Evolutionary conservation across 306 rosid genomes (phyloP).

Genomic region (Oxytropis ochrocephala): DNA sequence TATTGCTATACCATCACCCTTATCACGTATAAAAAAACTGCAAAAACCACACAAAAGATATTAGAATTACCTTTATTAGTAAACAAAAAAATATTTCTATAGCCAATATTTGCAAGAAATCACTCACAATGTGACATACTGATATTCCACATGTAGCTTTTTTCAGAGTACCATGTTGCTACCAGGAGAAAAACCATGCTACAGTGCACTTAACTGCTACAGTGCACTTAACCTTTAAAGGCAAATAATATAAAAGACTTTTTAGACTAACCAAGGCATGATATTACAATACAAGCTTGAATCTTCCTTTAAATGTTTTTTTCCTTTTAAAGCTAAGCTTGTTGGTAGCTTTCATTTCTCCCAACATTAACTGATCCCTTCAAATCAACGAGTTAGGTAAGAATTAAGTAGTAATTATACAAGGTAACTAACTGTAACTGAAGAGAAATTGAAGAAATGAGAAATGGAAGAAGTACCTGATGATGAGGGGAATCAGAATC

Average conservation of each 20-base stretch:
- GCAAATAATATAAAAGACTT: slow-evolving; percentile 35
- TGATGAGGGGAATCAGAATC: no score
- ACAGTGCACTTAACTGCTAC: slow-evolving; percentile 34
- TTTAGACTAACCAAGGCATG: slow-evolving; percentile 37
- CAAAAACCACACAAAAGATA: no score
- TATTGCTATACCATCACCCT: no score
- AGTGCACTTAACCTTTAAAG: slow-evolving; percentile 35
- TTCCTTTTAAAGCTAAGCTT: slow-evolving; percentile 23
- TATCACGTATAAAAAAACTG: no score
- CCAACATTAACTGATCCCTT: no score
- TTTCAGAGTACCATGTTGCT: slow-evolving; percentile 27
- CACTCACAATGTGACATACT: slow-evolving; percentile 43
- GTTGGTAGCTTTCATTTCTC: no score
- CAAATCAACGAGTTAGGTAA: no score
- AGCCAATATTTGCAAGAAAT: background rate
- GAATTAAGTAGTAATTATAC: no score
- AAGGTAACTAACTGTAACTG: no score
- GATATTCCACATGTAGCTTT: slow-evolving; percentile 26
- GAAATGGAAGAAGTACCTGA: no score
- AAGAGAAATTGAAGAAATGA: no score
- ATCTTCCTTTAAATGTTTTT: slow-evolving; percentile 21
- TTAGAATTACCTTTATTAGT: slow-evolving; percentile 6
- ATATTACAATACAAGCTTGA: slow-evolving; percentile 37
- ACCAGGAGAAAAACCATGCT: no score
- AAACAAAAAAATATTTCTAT: background rate